Conservation (phyloP, 257 asterid genomes). For the Petunia secreta region DNA sequence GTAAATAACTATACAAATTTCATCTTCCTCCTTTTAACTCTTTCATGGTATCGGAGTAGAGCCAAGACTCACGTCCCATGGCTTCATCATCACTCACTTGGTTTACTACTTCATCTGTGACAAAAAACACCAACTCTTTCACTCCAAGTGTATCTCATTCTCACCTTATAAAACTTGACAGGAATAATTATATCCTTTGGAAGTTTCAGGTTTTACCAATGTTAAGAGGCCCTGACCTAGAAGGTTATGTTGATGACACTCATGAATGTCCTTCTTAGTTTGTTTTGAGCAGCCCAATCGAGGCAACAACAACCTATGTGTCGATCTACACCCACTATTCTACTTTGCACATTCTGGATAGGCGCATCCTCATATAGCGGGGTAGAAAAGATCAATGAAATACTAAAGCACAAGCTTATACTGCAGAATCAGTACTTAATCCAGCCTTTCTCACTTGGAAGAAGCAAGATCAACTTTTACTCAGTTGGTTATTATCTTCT, state of each 20-base stretch:
- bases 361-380: no score
- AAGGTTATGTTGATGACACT: not conserved
- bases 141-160: not conserved
- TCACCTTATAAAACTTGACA: not conserved
- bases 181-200: not conserved
- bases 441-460: not conserved
- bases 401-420: no score
- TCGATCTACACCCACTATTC: no score
- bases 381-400: no score
- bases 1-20: no score
- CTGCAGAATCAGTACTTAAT: not conserved
- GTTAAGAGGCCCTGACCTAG: not conserved
- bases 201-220: not conserved
- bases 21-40: not conserved
- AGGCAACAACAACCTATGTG: not conserved
- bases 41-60: not conserved
- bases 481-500: no score
- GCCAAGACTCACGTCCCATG: not conserved
- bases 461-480: not conserved
- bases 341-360: no score
- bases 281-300: not conserved
- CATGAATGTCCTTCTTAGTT: not conserved
- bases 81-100: not conserved
- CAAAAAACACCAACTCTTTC: not conserved
- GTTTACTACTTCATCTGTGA: not conserved